phyloP scores from a whole-genome alignment of 2,329 filamentous ascomycete genomes.

The Alternaria brassicae region DNA sequence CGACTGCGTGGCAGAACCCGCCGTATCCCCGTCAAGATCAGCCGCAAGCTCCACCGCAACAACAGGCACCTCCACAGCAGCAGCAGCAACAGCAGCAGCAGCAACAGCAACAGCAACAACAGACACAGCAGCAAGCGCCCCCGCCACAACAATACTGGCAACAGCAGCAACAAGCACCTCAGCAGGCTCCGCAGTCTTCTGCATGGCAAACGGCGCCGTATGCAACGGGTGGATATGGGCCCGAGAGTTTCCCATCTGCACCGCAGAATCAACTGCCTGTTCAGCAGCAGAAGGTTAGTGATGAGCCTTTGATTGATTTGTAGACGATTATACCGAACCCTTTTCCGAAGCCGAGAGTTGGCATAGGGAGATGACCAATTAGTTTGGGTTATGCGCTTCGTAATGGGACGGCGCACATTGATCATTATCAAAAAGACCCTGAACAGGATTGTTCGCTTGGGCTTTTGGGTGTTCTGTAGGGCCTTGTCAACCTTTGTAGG shows the following conservation, averaged over 20 bases:
- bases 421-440: not conserved
- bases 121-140: conserved; percentile 10
- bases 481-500: not conserved
- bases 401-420: not conserved
- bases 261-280: conserved; percentile 63
- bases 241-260: conserved; percentile 67
- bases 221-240: conserved; percentile 51
- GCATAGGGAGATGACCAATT: not conserved
- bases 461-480: not conserved
- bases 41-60: conserved; percentile 36
- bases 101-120: conserved; percentile 42
- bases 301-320: conserved; percentile 83
- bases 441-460: not conserved
- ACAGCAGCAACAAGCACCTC: conserved; percentile 42
- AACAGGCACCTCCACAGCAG: conserved; percentile 18
- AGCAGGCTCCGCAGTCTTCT: conserved; percentile 40
- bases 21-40: conserved; percentile 43
- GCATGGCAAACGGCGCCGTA: conserved; percentile 48
- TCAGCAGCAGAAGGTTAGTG: conserved; percentile 62
- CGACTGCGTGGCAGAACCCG: conserved; percentile 41
- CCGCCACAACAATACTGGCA: conserved; percentile 24
- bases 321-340: conserved; percentile 45
- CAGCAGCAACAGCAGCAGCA: conserved; percentile 32
- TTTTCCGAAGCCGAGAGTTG: not conserved
- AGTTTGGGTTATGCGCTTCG: not conserved